Conservation (phyloP, 1,139 yeast species). For the Debaryomyces subglobosus region DNA sequence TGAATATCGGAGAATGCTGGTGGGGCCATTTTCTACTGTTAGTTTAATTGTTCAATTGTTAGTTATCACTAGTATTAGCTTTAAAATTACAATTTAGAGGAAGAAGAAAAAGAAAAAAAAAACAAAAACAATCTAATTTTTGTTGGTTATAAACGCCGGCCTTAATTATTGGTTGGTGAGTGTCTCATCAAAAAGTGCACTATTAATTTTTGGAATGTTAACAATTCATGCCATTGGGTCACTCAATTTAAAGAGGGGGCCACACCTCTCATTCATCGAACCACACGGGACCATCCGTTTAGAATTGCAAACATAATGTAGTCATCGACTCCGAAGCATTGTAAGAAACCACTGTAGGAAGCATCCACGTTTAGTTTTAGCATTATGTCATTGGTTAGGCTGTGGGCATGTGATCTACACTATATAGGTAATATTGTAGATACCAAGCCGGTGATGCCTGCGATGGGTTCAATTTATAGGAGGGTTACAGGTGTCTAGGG, state of each 20-base stretch:
- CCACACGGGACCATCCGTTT: background rate
- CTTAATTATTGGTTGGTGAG: conserved; percentile 7
- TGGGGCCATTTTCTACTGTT: conserved; percentile 46
- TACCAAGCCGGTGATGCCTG: background rate
- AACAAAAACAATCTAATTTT: conserved; percentile 6
- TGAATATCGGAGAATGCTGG: conserved; percentile 89
- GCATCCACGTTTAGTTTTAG: conserved; percentile 1
- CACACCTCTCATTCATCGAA: background rate
- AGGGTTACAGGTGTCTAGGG: background rate
- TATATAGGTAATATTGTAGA: conserved; percentile 4
- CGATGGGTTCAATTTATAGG: background rate
- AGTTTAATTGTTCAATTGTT: conserved; percentile 3
- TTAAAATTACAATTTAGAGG: conserved; percentile 7
- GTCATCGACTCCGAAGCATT: background rate
- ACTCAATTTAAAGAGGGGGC: conserved; percentile 8
- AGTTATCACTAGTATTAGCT: background rate
- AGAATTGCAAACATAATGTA: background rate
- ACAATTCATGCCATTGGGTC: conserved; percentile 3
- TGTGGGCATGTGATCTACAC: conserved; percentile 3
- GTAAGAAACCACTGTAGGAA: background rate
- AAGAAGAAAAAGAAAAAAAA: conserved; percentile 11
- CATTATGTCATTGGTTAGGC: background rate
- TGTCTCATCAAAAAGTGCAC: conserved; percentile 9
- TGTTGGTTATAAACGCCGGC: conserved; percentile 8
- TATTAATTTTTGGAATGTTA: background rate